Evolutionary conservation across 371 early-diverging fungal genomes (phyloP).

Genomic region (Mucor indicus): DNA sequence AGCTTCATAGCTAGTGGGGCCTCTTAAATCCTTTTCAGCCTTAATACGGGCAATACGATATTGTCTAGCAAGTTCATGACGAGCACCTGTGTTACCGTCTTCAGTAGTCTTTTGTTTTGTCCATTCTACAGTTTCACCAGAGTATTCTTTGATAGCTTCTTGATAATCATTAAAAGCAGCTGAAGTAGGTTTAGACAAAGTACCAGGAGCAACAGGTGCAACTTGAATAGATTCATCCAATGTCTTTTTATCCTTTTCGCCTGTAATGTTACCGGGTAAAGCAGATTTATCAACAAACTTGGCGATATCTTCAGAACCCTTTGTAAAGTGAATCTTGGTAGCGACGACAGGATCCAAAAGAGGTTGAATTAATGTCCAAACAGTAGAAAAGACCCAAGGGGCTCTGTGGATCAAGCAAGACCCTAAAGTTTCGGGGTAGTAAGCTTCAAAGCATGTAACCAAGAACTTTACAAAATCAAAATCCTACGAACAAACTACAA

Average conservation of each 20-base stretch:
- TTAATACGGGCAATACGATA: slow-evolving; percentile 24
- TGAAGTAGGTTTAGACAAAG: slow-evolving; percentile 16
- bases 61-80: slow-evolving; percentile 21
- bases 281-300: slow-evolving; percentile 51
- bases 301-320: slow-evolving; percentile 56
- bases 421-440: slow-evolving; percentile 91
- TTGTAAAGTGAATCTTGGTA: slow-evolving; percentile 81
- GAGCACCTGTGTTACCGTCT: slow-evolving; percentile 4
- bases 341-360: slow-evolving; percentile 91
- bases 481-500: too few species aligned
- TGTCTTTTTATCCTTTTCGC: slow-evolving; percentile 23
- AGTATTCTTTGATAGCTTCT: slow-evolving; percentile 15
- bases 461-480: slow-evolving; percentile 79
- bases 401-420: slow-evolving; percentile 75
- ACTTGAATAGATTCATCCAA: slow-evolving; percentile 21
- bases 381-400: slow-evolving; percentile 81
- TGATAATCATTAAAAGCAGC: slow-evolving; percentile 19
- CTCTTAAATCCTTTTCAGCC: slow-evolving; percentile 22
- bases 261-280: slow-evolving; percentile 32
- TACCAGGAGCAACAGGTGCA: slow-evolving; percentile 26
- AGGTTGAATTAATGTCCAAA: slow-evolving; percentile 77
- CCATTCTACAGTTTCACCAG: slow-evolving; percentile 26
- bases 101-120: slow-evolving; percentile 11
- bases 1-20: slow-evolving; percentile 22
- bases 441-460: slow-evolving; percentile 76